Base-by-base conservation (phyloP, 352 stramenopile genomes). In the Pythium sp. region DNA sequence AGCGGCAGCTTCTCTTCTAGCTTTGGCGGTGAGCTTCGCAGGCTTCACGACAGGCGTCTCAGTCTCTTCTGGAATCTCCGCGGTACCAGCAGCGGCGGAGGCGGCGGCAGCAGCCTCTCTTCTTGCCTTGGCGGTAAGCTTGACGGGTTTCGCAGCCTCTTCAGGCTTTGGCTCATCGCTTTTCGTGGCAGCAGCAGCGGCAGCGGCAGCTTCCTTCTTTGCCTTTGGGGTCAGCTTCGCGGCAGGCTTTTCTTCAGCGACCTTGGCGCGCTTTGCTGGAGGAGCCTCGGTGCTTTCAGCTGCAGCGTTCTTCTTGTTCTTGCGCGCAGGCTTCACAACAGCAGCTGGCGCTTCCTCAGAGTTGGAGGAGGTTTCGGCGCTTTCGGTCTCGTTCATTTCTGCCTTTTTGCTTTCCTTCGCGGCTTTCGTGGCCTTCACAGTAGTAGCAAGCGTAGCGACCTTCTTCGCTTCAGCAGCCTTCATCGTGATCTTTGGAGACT, bases 341-440 rank as follows among this genome's bases (percentile, higher is more conserved):
- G 38, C 67, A 46, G 43, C 41, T 20, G 56, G 28, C 8, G 24
- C 55, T 20, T 57, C 54, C 12, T 60, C 55, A 6, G 69, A 43
- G 22, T 36, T 49, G 12, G 46, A 34, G 0, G 18, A 51, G 18
- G 46, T 57, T 15, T 69, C 28, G 24, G 49, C 6, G 41, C 30
- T 58, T 30, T 66, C 28, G 26, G 32, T 53, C 5, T 30, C 58
- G 14, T 74, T 67, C 2, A 24, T 34, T 49, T 69, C 78, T 58
- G 72, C 8, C 62, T 77, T 78, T 49, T 74, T 55, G 0, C 30
- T 14, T 2, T 38, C 56, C 57, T 78, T 72, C 55, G 76, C 72
- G n/a, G 71, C 41, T 28, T 77, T 72, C 8, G 61, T 64, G n/a
- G 28, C 14, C 64, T 71, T 72, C 18, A 61, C 36, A 32, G 63